Evolutionary conservation across 2,329 filamentous ascomycete species (phyloP).

Genomic region (Daldinia sp.): DNA sequence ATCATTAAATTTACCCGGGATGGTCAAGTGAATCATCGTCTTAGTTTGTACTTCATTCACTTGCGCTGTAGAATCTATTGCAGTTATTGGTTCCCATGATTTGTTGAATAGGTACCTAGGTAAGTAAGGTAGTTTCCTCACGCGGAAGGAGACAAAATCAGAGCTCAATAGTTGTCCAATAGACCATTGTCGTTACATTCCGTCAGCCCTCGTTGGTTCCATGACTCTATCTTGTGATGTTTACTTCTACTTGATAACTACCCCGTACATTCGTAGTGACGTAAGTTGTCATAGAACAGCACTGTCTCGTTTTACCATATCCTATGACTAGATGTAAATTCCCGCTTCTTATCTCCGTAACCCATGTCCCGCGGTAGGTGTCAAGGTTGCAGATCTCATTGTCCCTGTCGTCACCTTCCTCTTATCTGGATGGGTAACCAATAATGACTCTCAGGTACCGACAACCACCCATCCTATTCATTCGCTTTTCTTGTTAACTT

Average conservation of each 20-base stretch:
- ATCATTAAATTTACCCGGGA: not conserved
- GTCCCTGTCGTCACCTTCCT: constrained; percentile 1
- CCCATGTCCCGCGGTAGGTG: constrained; percentile 7
- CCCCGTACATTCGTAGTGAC: not conserved
- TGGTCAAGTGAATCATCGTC: not conserved
- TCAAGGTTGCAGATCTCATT: constrained; percentile 20
- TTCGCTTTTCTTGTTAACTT: not conserved
- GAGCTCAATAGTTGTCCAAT: not conserved
- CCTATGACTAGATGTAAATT: not conserved
- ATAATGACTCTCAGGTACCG: constrained; percentile 8
- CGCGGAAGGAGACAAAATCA: not conserved
- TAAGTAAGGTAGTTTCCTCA: not conserved
- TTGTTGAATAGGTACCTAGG: no score
- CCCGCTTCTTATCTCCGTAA: constrained; percentile 7
- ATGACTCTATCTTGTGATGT: not conserved
- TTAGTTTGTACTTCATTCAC: not conserved
- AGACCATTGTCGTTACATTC: not conserved
- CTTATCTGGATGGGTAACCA: constrained; percentile 26
- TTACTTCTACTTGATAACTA: not conserved
- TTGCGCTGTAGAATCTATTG: not conserved
- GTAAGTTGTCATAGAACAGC: not conserved
- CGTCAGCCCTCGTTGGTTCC: not conserved
- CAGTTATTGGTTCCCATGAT: not conserved
- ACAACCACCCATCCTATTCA: not conserved
- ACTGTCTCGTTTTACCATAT: not conserved